These are phyloP conservation scores for Pichia sp. DNA, from an alignment of 1,139 yeast genomes.

Conservation along the genomic window DNA sequence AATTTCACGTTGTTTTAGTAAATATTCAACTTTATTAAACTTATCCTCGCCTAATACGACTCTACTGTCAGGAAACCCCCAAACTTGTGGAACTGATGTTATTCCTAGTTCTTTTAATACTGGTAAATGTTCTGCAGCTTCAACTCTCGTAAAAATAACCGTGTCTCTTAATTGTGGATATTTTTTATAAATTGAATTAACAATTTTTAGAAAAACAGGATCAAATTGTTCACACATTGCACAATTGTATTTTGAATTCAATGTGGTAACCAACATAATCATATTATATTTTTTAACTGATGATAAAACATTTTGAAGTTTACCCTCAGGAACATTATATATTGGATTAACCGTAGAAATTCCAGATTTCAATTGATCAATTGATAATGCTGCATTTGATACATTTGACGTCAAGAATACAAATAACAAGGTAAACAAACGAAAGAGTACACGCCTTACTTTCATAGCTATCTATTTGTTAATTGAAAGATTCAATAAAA, in stretches of 20 bases:
- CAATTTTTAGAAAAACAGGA: constrained; percentile 36
- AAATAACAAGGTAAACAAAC: not conserved
- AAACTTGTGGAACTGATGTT: constrained; percentile 52
- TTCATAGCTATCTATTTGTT: no score
- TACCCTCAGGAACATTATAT: constrained; percentile 14
- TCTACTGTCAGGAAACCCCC: constrained; percentile 47
- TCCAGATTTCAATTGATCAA: constrained; percentile 9
- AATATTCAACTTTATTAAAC: constrained; percentile 20
- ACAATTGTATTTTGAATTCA: constrained; percentile 35
- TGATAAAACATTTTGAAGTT: constrained; percentile 19
- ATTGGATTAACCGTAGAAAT: constrained; percentile 14
- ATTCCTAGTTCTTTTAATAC: constrained; percentile 39
- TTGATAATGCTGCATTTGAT: constrained; percentile 1
- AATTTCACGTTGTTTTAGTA: constrained; percentile 27
- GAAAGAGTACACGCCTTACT: no score
- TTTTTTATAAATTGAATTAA: constrained; percentile 40
- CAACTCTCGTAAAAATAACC: constrained; percentile 46
- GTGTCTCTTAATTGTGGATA: constrained; percentile 34
- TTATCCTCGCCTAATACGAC: constrained; percentile 20
- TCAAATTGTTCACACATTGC: constrained; percentile 38
- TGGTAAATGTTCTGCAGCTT: constrained; percentile 39
- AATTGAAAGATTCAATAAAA: no score
- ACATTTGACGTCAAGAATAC: not conserved
- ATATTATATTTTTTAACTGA: constrained; percentile 40
- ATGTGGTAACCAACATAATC: constrained; percentile 42